phyloP scores from a whole-genome alignment of 2,329 filamentous ascomycete genomes.

The Alternaria incomplexa region DNA sequence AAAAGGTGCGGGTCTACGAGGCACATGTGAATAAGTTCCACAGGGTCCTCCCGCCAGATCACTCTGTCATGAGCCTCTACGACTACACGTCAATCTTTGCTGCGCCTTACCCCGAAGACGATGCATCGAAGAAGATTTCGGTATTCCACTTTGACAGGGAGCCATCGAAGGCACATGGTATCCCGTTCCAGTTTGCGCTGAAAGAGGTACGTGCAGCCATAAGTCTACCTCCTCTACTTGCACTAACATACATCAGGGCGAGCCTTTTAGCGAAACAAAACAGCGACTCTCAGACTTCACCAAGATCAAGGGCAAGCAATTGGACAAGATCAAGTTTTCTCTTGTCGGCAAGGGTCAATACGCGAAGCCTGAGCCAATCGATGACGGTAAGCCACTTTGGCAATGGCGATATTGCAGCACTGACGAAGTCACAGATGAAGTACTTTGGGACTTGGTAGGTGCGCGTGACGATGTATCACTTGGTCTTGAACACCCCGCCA shows the following conservation, averaged over 20 bases:
- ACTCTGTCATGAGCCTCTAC: constrained; percentile 79
- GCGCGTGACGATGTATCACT: constrained; percentile 50
- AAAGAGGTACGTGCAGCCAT: constrained; percentile 65
- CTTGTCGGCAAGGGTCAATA: constrained; percentile 70
- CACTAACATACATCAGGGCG: constrained; percentile 62
- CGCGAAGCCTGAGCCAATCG: constrained; percentile 80
- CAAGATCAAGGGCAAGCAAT: constrained; percentile 95
- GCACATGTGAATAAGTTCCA: constrained; percentile 82
- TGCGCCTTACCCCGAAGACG: constrained; percentile 78
- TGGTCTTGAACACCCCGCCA: constrained; percentile 68
- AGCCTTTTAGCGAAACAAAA: constrained; percentile 89
- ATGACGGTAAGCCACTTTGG: constrained; percentile 74
- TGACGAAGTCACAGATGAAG: constrained; percentile 48
- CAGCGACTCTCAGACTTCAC: constrained; percentile 92
- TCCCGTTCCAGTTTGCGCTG: constrained; percentile 89
- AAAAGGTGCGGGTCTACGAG: constrained; percentile 81
- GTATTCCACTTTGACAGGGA: constrained; percentile 95
- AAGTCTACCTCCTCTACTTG: constrained; percentile 4
- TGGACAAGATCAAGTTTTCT: constrained; percentile 98
- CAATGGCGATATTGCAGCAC: background rate
- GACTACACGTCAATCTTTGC: constrained; percentile 85
- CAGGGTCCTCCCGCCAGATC: constrained; percentile 73
- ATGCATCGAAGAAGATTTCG: constrained; percentile 70
- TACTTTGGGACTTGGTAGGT: constrained; percentile 52
- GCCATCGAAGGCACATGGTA: constrained; percentile 79